These are phyloP conservation scores for Paraphoma sp. DNA, from an alignment of 2,329 filamentous ascomycete species.

Conservation along the genomic window DNA sequence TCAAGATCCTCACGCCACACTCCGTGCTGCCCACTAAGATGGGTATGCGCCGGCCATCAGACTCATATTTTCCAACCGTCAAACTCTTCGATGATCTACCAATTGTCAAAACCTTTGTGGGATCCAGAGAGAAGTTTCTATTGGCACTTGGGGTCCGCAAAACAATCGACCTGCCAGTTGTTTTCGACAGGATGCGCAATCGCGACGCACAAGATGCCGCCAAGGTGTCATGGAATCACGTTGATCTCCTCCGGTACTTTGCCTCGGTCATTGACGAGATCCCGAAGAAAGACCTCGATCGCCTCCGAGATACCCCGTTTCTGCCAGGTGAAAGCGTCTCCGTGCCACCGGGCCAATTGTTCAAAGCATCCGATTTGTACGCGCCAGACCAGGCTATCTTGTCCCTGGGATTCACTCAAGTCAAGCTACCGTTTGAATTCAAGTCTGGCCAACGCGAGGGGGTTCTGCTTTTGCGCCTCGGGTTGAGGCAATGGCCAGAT, in stretches of 20 bases:
- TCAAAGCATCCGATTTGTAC: conserved; percentile 45
- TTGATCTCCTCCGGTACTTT: conserved; percentile 93
- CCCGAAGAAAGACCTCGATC: conserved; percentile 78
- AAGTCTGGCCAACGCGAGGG: conserved; percentile 63
- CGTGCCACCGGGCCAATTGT: conserved; percentile 38
- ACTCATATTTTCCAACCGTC: conserved; percentile 93
- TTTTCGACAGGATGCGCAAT: conserved; percentile 84
- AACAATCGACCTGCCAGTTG: conserved; percentile 91
- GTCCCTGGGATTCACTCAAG: conserved; percentile 49
- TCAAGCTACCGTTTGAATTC: conserved; percentile 82
- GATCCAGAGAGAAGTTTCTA: conserved; percentile 90
- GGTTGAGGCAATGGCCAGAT: conserved; percentile 74
- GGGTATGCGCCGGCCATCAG: conserved; percentile 84
- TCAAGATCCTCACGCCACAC: conserved; percentile 68
- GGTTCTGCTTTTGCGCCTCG: conserved; percentile 74
- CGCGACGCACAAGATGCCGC: conserved; percentile 59
- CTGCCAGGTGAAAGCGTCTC: conserved; percentile 69
- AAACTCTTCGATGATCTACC: conserved; percentile 95
- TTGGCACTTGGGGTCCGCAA: conserved; percentile 86
- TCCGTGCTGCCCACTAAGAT: conserved; percentile 87
- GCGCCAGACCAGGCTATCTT: conserved; percentile 43
- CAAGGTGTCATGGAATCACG: conserved; percentile 79
- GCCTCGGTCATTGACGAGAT: conserved; percentile 91
- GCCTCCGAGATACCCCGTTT: conserved; percentile 78
- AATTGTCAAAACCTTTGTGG: conserved; percentile 72